phyloP scores from a whole-genome alignment of 2,329 filamentous ascomycete species.

The Nannizziopsis arthrosporioides region DNA sequence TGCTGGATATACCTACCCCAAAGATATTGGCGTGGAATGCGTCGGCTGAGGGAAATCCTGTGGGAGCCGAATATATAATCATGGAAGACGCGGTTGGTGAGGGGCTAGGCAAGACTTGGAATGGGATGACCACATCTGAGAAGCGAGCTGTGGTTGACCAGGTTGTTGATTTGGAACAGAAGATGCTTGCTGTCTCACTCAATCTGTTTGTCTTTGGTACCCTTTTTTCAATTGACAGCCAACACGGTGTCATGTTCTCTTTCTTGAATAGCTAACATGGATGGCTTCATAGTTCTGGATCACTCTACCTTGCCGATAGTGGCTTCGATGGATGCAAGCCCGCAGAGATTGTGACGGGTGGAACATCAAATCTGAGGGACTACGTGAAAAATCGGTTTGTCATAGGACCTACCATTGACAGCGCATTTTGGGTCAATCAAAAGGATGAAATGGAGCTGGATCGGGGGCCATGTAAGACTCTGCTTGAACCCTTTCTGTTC shows the following conservation, averaged over 20 bases:
- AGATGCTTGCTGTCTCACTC: slow-evolving; percentile 13
- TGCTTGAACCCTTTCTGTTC: not conserved
- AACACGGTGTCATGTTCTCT: not conserved
- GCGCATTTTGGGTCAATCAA: slow-evolving; percentile 26
- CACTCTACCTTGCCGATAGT: slow-evolving; percentile 10
- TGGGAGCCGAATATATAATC: slow-evolving; percentile 19
- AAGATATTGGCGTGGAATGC: slow-evolving; percentile 12
- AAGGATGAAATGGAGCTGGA: slow-evolving; percentile 26
- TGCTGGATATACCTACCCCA: slow-evolving; percentile 16
- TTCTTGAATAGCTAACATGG: not conserved
- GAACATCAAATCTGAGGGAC: slow-evolving; percentile 2
- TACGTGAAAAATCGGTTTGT: slow-evolving; percentile 13
- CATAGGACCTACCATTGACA: slow-evolving; percentile 6
- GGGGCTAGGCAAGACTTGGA: slow-evolving; percentile 23
- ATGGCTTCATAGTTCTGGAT: slow-evolving; percentile 1
- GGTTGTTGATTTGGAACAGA: slow-evolving; percentile 13
- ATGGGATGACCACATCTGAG: slow-evolving; percentile 18
- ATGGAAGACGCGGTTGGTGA: slow-evolving; percentile 26
- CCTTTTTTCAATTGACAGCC: not conserved
- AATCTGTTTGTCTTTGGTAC: slow-evolving; percentile 4
- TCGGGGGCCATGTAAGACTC: slow-evolving; percentile 31
- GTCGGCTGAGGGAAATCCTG: slow-evolving; percentile 17
- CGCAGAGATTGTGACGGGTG: slow-evolving; percentile 2
- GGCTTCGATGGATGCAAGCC: slow-evolving; percentile 9
- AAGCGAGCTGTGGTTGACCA: slow-evolving; percentile 22